phyloP scores from a whole-genome alignment of 352 stramenopile genomes.

The Phytophthora pinifolia region DNA sequence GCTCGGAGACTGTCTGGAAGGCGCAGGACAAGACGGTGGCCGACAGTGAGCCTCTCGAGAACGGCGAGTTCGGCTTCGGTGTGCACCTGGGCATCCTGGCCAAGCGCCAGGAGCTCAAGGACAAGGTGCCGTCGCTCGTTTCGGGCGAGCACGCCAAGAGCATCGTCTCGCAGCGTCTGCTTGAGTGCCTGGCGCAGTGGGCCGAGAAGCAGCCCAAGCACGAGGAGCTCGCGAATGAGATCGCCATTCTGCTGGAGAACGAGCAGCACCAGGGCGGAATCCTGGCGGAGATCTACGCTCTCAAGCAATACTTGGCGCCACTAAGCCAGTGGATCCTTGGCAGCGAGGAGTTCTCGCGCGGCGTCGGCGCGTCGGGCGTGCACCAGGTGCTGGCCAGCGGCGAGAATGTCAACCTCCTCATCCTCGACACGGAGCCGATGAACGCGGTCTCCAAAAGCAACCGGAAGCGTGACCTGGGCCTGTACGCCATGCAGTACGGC shows the following conservation, averaged over 20 bases:
- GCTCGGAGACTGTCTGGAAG: conserved; percentile 69
- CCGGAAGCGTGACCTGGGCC: conserved; percentile 90
- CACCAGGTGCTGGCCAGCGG: conserved; percentile 75
- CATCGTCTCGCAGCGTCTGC: conserved; percentile 47
- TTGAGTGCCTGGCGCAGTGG: conserved; percentile 52
- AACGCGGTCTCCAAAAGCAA: conserved; percentile 61
- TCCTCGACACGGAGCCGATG: conserved; percentile 76
- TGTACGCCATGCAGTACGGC: conserved; percentile 94
- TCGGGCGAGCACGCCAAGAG: conserved; percentile 21
- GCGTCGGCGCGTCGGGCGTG: conserved; percentile 67
- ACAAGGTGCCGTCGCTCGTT: conserved; percentile 56
- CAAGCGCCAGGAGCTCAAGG: conserved; percentile 70
- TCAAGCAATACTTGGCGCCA: conserved; percentile 65
- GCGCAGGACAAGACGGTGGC: conserved; percentile 37
- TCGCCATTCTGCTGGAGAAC: conserved; percentile 60
- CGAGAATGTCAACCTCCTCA: conserved; percentile 78
- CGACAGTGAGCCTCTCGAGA: conserved; percentile 49
- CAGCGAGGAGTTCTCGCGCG: conserved; percentile 74
- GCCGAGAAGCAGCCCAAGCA: conserved; percentile 50
- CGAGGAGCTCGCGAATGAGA: conserved; percentile 65
- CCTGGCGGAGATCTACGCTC: conserved; percentile 46
- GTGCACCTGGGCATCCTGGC: conserved; percentile 67
- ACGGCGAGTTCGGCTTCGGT: conserved; percentile 74
- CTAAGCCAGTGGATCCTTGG: conserved; percentile 82
- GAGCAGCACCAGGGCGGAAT: conserved; percentile 49